Conservation (phyloP, 768 basidiomycete species). For the Nevesoporus exiguus region DNA sequence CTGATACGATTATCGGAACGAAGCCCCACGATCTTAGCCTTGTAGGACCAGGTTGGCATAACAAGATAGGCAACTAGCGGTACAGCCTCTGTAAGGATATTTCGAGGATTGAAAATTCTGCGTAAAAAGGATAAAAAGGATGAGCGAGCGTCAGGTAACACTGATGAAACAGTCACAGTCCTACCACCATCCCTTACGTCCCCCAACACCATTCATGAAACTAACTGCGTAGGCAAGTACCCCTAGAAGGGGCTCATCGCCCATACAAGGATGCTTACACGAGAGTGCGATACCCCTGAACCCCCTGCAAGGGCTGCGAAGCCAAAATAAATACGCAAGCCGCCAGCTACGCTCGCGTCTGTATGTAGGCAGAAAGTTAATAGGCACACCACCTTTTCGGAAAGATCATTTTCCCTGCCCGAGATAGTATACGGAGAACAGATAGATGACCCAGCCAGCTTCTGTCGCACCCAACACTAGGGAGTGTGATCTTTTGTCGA, state of each 20-base stretch:
- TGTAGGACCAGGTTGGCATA: slow-evolving; percentile 58
- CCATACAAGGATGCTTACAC: not conserved
- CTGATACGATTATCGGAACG: not conserved
- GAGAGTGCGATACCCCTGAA: slow-evolving; percentile 44
- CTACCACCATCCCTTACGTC: slow-evolving; percentile 60
- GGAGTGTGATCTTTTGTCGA: not conserved
- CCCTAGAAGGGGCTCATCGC: slow-evolving; percentile 30
- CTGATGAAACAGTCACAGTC: not conserved
- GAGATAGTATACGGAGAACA: slow-evolving; percentile 59
- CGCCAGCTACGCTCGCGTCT: slow-evolving; percentile 59
- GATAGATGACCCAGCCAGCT: slow-evolving; percentile 56
- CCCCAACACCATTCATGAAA: slow-evolving; percentile 60
- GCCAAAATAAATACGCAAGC: slow-evolving; percentile 60
- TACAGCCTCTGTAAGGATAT: slow-evolving; percentile 46
- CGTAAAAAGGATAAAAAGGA: not conserved
- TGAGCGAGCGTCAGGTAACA: too few relatives aligned
- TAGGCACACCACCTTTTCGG: not conserved
- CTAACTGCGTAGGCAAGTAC: slow-evolving; percentile 57
- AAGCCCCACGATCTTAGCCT: slow-evolving; percentile 50
- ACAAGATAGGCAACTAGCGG: slow-evolving; percentile 49
- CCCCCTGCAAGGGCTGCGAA: slow-evolving; percentile 58
- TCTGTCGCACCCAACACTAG: slow-evolving; percentile 55
- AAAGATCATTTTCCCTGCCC: slow-evolving; percentile 28
- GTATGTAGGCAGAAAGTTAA: not conserved
- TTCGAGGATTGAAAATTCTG: slow-evolving; percentile 61